Evolutionary conservation across 139 green algal genomes (phyloP).

Genomic region (Astrephomene gubernaculifera): DNA sequence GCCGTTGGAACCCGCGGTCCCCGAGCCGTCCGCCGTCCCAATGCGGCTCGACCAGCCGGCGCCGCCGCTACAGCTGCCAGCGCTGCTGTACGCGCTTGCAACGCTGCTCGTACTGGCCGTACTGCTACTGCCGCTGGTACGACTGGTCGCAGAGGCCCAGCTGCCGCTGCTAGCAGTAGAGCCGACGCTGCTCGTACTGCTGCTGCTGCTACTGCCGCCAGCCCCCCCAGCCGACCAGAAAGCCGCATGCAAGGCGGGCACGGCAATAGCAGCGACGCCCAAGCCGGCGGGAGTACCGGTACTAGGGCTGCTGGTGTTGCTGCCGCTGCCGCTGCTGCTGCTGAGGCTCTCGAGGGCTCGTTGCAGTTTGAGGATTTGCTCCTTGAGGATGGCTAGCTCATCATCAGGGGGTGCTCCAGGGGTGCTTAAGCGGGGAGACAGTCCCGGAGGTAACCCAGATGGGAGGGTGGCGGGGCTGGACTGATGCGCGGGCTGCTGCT

Average conservation of each 20-base stretch:
- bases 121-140: neutral
- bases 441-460: too few species aligned
- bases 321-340: neutral
- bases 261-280: neutral
- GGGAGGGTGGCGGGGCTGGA: neutral
- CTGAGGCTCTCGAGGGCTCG: neutral
- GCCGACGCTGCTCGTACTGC: neutral
- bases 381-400: slow-evolving; percentile 13
- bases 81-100: neutral
- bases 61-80: neutral
- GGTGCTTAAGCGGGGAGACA: too few species aligned
- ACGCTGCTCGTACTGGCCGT: neutral
- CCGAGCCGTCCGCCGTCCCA: neutral
- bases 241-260: slow-evolving; percentile 5
- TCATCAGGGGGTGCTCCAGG: too few species aligned
- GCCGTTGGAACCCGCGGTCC: too few species aligned
- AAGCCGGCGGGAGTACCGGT: neutral
- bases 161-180: slow-evolving; percentile 17
- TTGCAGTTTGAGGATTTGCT: slow-evolving; percentile 42
- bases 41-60: neutral
- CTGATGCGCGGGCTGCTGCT: neutral
- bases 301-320: too few species aligned
- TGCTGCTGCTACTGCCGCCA: neutral
- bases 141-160: neutral
- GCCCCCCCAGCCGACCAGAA: neutral